These are phyloP conservation scores for Kodamaea fukazawae DNA, from an alignment of 805 yeast genomes.

Conservation along the genomic window DNA sequence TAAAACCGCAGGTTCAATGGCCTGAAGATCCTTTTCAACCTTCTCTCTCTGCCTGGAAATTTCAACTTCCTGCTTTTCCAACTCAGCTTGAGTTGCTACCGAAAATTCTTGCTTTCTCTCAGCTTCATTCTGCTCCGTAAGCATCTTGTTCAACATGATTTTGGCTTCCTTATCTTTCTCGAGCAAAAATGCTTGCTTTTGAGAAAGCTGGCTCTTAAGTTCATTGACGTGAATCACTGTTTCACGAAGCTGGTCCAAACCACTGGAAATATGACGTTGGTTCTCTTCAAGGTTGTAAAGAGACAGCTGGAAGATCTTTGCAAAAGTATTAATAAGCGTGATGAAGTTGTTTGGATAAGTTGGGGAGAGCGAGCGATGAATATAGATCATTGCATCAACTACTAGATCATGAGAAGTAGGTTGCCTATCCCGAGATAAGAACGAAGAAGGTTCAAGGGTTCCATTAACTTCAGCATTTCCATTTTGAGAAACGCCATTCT, in stretches of 20 bases:
- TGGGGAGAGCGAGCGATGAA: conserved; percentile 35
- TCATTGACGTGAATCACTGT: conserved; percentile 70
- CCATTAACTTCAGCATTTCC: conserved; percentile 26
- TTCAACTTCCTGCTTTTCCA: conserved; percentile 63
- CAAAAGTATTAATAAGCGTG: conserved; percentile 47
- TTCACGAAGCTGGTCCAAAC: conserved; percentile 72
- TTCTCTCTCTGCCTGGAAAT: conserved; percentile 50
- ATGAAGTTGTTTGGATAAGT: conserved; percentile 58
- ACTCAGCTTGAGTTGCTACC: conserved; percentile 64
- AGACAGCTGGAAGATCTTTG: conserved; percentile 38
- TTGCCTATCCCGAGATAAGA: not conserved
- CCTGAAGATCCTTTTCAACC: conserved; percentile 64
- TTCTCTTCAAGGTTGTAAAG: conserved; percentile 54
- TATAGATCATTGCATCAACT: conserved; percentile 42
- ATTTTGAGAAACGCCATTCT: conserved; percentile 42
- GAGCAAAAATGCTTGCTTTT: conserved; percentile 48
- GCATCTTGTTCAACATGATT: conserved; percentile 68
- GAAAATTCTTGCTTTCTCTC: conserved; percentile 89
- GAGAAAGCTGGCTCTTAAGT: conserved; percentile 52
- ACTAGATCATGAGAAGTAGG: conserved; percentile 43
- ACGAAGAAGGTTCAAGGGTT: no score
- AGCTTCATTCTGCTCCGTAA: conserved; percentile 85
- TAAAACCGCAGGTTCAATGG: conserved; percentile 78
- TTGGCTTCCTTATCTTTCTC: conserved; percentile 68
- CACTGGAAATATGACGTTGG: conserved; percentile 70